Percentiles rank a stretch among this genome's conserved stretches.
Evolutionary conservation across 371 early-diverging fungal genomes (phyloP).

Genomic region (Coemansia sp.): DNA sequence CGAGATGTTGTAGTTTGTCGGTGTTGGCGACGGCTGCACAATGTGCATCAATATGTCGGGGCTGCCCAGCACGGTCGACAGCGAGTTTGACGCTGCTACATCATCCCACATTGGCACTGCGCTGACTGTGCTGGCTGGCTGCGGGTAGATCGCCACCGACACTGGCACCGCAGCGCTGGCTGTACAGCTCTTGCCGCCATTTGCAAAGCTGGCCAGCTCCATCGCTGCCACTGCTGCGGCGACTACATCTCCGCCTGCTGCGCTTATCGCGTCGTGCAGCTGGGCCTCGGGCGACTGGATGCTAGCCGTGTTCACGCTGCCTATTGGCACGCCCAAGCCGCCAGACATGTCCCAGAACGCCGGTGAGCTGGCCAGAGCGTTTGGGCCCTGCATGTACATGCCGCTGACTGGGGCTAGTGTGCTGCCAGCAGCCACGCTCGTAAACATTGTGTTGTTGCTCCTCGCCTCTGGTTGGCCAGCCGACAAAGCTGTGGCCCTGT

Average conservation of each 20-base stretch:
- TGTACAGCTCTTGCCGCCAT: too few relatives aligned
- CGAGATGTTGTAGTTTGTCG: constrained; percentile 22
- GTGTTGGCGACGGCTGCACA: constrained; percentile 41
- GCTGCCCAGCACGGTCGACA: constrained; percentile 28
- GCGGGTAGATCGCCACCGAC: constrained; percentile 37
- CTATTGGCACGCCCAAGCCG: constrained; percentile 1
- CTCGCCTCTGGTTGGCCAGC: neutral
- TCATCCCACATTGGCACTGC: constrained; percentile 27
- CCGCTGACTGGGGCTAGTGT: neutral
- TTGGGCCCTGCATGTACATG: neutral
- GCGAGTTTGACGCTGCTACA: constrained; percentile 7
- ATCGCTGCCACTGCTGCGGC: constrained; percentile 9
- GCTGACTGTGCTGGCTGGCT: neutral
- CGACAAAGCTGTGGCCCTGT: neutral
- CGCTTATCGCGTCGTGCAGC: neutral
- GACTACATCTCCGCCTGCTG: neutral
- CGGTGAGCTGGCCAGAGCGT: constrained; percentile 21
- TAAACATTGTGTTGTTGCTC: constrained; percentile 15
- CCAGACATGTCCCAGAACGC: constrained; percentile 40
- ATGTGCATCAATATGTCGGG: constrained; percentile 39
- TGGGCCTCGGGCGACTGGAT: constrained; percentile 5
- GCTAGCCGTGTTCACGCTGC: neutral
- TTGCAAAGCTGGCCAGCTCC: constrained; percentile 2
- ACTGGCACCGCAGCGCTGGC: neutral
- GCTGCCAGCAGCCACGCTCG: constrained; percentile 3